phyloP scores from a whole-genome alignment of 176 grass and related monocot species.

The Puya raimondii region DNA sequence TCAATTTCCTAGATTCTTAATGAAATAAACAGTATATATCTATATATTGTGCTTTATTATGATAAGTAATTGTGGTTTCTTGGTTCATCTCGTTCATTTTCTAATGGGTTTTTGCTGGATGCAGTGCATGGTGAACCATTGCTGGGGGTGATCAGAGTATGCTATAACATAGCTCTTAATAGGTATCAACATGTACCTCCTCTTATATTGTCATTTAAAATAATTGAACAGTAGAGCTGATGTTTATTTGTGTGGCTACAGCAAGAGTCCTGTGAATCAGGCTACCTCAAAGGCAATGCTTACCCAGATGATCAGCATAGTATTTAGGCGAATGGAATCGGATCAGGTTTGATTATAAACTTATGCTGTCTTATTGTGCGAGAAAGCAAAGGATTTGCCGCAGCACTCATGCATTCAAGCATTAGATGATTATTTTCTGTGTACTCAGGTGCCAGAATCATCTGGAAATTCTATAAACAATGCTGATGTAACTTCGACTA shows the following conservation, averaged over 20 bases:
- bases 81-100: neutral
- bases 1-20: neutral
- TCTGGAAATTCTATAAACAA: conserved; percentile 34
- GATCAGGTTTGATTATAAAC: conserved; percentile 47
- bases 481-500: conserved; percentile 39
- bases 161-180: conserved; percentile 99
- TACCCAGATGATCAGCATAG: conserved; percentile 99
- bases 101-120: conserved; percentile 20
- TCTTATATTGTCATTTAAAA: conserved; percentile 20
- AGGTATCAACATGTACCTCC: conserved; percentile 45
- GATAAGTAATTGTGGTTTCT: neutral
- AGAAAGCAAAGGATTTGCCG: neutral
- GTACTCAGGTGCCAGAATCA: conserved; percentile 45
- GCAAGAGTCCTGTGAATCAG: conserved; percentile 98
- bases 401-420: neutral
- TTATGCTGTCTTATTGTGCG: neutral
- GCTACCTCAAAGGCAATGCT: conserved; percentile 99
- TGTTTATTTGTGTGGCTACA: conserved; percentile 34
- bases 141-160: conserved; percentile 98
- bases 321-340: conserved; percentile 90
- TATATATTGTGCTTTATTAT: neutral
- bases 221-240: conserved; percentile 21
- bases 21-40: neutral
- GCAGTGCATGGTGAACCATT: conserved; percentile 96
- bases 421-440: neutral